Evolutionary conservation across 352 stramenopile genomes (phyloP).

Genomic region (Phytophthora crassamura): DNA sequence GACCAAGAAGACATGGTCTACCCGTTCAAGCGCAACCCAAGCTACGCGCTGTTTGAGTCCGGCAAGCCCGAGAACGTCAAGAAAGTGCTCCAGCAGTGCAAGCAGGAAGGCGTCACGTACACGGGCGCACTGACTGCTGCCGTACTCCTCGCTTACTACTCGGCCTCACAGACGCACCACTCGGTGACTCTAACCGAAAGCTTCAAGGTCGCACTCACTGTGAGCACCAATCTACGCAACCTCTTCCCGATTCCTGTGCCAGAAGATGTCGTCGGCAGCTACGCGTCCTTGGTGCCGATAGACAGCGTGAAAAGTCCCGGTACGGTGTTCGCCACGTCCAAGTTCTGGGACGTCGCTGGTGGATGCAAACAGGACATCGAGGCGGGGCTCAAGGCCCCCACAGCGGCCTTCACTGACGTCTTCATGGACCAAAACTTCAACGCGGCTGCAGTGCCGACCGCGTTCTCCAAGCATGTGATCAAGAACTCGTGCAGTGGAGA

Average conservation of each 20-base stretch:
- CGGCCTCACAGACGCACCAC: conserved; percentile 14
- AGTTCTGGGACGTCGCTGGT: conserved; percentile 61
- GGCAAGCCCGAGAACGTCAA: conserved; percentile 31
- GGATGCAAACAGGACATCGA: conserved; percentile 33
- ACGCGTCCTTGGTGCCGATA: conserved; percentile 26
- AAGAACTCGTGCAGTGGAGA: conserved; percentile 35
- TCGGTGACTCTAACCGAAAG: conserved; percentile 20
- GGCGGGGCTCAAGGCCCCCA: conserved; percentile 18
- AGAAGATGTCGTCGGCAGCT: conserved; percentile 39
- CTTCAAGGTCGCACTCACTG: conserved; percentile 29
- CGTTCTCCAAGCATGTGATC: conserved; percentile 31
- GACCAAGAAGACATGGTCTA: conserved; percentile 39
- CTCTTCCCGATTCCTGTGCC: conserved; percentile 23
- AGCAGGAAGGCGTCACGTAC: conserved; percentile 43
- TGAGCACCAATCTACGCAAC: conserved; percentile 36
- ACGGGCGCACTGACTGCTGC: conserved; percentile 38
- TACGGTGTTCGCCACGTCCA: conserved; percentile 8
- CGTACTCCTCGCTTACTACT: conserved; percentile 33
- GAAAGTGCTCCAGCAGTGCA: conserved; percentile 34
- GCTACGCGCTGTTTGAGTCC: conserved; percentile 36
- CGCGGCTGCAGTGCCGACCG: conserved; percentile 15
- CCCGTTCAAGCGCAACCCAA: conserved; percentile 33
- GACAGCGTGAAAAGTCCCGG: conserved; percentile 18
- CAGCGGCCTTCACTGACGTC: conserved; percentile 29
- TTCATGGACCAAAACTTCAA: conserved; percentile 41